Evolutionary conservation across 164 flowering plant species (phyloP), one percentile per base, ranked within the genome.

Genomic region (Paratinospora sagittata): DNA sequence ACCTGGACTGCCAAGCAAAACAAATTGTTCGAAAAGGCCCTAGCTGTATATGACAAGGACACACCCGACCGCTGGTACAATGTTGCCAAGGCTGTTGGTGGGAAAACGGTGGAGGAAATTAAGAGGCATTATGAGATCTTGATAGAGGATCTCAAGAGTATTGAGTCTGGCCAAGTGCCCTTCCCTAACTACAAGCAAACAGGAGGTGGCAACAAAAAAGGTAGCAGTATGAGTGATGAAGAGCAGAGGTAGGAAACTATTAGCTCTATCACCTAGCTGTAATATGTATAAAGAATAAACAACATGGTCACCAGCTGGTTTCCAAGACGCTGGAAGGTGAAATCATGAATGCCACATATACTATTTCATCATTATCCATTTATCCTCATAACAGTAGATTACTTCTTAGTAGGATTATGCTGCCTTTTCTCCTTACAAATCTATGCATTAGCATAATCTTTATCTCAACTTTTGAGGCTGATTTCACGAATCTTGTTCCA

Each of bases 21-120:
- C 85, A 88, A 86, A 71, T 67, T 79, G 81, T 89, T 91, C 26
- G 97, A 91, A 79, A 76, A 81, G 72, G 97, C 93, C 0, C 41
- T 91, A 74, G 90, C 89, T 3, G 60, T 74, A 3, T 86, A 84
- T 71, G 84, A 85, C 81, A 72, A 80, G 79, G 88, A 88, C 72
- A 83, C 88, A 26, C 90, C 92, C 0, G 89, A 89, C 67, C 80
- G 89, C 65, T 91, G 93, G 93, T 74, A 82, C 52, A 88, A 81
- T 8, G 41, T 91, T n/a, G 93, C 93, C 8, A 84, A 72, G 67
- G 87, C 84, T 1, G 89, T 89, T 19, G 93, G 92, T 0, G 87
- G 84, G 12, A 89, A 85, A 70, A 76, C 90, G 0, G 88, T 74
- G 3, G 97, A 87, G 49, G 97, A 91, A 39, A 93, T 89, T 62